Evolutionary conservation across 495 filamentous ascomycete genomes (phyloP), one percentile per base, ranked within the genome.

Genomic region (Lepidopterella palustris): DNA sequence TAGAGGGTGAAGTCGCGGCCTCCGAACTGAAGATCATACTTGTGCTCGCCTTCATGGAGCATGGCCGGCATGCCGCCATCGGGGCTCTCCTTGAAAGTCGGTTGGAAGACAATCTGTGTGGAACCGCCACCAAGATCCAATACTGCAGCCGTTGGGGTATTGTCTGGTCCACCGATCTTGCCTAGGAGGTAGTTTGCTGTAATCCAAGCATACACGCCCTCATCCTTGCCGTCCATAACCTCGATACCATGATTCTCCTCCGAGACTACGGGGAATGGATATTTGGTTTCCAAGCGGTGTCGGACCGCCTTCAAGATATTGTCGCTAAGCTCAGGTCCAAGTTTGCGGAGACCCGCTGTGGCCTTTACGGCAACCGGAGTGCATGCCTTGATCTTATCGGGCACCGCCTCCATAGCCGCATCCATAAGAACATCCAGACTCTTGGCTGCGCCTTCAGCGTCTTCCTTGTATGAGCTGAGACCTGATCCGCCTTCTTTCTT

Each of bases 141-240:
- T 57, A 97, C 81, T 27, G 93, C 93, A 42, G 92, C 93, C 1
- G 93, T 97, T 13, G 88, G 87, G 55, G 82, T 89, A 66, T 95
- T 83, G 65, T 96, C 91, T 5, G 90, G 87, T 23, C 87, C 88
- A 65, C 93, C 95, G 68, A 97, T 97, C 78, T 97, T 98, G 54
- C 92, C 92, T 20, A 97, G 84, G 40, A 98, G 85, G 76, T 97
- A 98, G 76, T 98, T 98, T 58, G 89, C 91, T 2, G 93, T 98
- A 72, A 98, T 95, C 93, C 93, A 98, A 54, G 93, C 95, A 66
- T 95, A 98, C n/a, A 98, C 93, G 72, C 95, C 86, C 74, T 98
- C 93, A 62, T 96, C 86, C 15, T 85, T 87, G 64, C 93, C 93
- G 67, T 95, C 90, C 92, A 98, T 97, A 62, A 97, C 92, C 62